Base-by-base conservation (phyloP, 1,139 yeast species). In the Torulaspora globosa region DNA sequence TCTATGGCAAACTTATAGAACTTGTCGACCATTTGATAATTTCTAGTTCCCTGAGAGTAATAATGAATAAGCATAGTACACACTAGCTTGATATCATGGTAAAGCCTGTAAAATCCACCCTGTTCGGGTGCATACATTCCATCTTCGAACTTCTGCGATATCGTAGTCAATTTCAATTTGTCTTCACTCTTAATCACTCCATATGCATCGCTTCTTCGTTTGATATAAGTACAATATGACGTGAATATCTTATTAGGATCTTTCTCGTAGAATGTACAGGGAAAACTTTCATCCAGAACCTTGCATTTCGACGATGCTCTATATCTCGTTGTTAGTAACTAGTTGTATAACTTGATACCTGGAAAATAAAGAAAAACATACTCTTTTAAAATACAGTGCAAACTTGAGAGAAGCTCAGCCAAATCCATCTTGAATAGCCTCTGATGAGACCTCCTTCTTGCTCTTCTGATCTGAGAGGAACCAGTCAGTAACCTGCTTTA, bases 1-100 rank as follows among this genome's bases (percentile, higher is more conserved):
- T 87, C 95, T 1, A 82, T 75, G 2, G 86, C 68, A 56, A 82
- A 80, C 60, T 79, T 82, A 69, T 80, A 88, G 57, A 84, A 83
- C 47, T 75, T 75, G 63, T 86, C 92, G 35, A 84, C 70, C 53
- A 75, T 72, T 16, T 68, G 69, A 61, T 89, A 89, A 11, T 67
- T 67, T 18, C 69, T 60, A n/a, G 82, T 70, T 1, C 88, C 89
- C 27, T 81, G 73, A 19, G 75, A 73, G 46, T 72, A 69, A 41
- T 71, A 67, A 30, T 71, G 70, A 18, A 84, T 72, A 29, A 74
- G 68, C 21, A 75, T 61, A 8, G 80, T 75, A 35, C 83, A 71
- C 0, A 84, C 82, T 14, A 83, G 68, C 56, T 80, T 84, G 49
- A 90, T 65, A 63, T 90, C 97, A 59, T 84, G 92, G 59, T 76